Evolutionary conservation across 768 basidiomycete genomes (phyloP), one percentile per base, ranked within the genome.

Genomic region (Jaapia argillacea): DNA sequence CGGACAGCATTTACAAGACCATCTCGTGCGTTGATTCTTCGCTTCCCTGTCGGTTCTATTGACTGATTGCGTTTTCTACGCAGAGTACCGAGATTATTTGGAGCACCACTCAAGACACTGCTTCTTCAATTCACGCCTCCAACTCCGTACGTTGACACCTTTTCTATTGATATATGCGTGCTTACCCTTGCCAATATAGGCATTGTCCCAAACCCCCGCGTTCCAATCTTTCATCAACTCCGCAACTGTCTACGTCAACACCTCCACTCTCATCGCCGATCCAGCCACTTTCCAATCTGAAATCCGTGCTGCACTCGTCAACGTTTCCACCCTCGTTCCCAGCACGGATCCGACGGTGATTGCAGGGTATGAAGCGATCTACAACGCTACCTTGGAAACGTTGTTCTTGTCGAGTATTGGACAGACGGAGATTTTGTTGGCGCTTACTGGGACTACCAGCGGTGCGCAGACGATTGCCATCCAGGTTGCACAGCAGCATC

Each of bases 191-290:
- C n/a, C n/a, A n/a, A n/a, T n/a, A n/a, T n/a, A n/a, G n/a, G 37
- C 40, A 6, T 31, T 39, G 41, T 52, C 47, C 14, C 46, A 47
- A 23, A 56, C 51, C 22, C 45, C 57, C 14, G 45, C 52, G 42
- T 75, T 74, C 58, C 52, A 68, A 13, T 79, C 77, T 3, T 75
- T 72, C 56, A 65, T 81, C 55, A 83, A 81, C 64, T 71, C 75
- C 24, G 79, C 79, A 3, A 75, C 74, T 28, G 74, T 73, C 5
- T 83, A 79, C 54, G 65, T 70, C 50, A 79, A 79, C 58, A 60
- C 67, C 47, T 68, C 70, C 27, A 58, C 58, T 25, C 65, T 76
- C 25, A 62, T 77, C 47, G 25, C 40, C 7, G 60, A 58, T 22
- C 55, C 48, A n/a, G 64, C 63, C 10, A 53, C 54, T 7, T 61